phyloP scores from a whole-genome alignment of 192 early-diverging fungal genomes.

The Linnemannia zychae region DNA sequence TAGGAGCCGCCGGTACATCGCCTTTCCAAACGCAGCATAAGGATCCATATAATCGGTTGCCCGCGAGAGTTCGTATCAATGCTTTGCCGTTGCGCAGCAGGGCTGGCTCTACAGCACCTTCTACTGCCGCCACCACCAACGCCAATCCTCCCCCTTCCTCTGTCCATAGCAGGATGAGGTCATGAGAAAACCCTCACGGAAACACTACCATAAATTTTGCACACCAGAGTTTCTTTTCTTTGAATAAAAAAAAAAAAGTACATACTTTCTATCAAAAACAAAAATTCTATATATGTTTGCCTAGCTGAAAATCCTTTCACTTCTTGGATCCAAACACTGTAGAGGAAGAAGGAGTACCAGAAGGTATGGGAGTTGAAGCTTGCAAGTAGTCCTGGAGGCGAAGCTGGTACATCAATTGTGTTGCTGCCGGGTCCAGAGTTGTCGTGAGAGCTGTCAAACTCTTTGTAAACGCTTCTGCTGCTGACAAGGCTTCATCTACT shows the following conservation, averaged over 20 bases:
- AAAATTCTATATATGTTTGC: background rate
- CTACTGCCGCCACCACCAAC: background rate
- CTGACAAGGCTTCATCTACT: background rate
- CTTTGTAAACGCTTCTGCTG: constrained; percentile 19
- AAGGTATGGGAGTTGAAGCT: background rate
- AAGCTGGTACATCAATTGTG: constrained; percentile 30
- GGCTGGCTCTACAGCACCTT: background rate
- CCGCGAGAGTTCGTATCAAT: background rate
- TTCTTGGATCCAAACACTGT: background rate
- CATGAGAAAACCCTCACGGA: no score
- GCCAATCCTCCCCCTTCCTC: no score
- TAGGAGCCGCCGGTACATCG: background rate
- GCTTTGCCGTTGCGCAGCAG: background rate
- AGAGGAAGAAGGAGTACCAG: background rate
- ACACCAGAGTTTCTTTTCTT: background rate
- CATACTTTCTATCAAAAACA: background rate
- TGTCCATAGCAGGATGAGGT: background rate
- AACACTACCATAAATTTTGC: background rate
- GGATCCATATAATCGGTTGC: background rate
- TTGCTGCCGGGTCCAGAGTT: constrained; percentile 29
- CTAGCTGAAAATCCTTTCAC: background rate
- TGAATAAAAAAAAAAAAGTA: background rate
- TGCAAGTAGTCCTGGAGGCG: constrained; percentile 27
- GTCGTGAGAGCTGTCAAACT: constrained; percentile 22
- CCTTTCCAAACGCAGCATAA: background rate